phyloP scores from a whole-genome alignment of 805 yeast genomes.

The Saccharomycopsis selenospora region DNA sequence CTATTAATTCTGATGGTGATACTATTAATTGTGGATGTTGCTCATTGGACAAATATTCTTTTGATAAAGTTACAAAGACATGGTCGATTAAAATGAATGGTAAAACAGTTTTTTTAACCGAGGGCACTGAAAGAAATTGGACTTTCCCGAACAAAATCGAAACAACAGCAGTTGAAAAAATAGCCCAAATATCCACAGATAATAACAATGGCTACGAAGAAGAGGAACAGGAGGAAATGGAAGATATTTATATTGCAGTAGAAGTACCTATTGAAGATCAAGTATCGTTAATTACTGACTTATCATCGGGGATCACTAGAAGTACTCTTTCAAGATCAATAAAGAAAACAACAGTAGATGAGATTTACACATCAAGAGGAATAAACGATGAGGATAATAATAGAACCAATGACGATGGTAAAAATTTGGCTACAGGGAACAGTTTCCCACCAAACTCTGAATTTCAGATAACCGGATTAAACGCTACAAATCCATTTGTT shows the following conservation, averaged over 20 bases:
- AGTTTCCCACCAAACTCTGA: constrained; percentile 29
- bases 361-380: too few species aligned
- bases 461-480: constrained; percentile 51
- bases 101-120: constrained; percentile 54
- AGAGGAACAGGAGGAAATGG: constrained; percentile 7
- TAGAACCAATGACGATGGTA: constrained; percentile 26
- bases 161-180: constrained; percentile 88
- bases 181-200: constrained; percentile 43
- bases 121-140: constrained; percentile 95
- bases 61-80: constrained; percentile 26
- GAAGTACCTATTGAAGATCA: constrained; percentile 32
- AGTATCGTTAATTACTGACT: constrained; percentile 43
- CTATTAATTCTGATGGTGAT: constrained; percentile 38
- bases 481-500: constrained; percentile 46
- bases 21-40: constrained; percentile 74
- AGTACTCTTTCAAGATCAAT: too few species aligned
- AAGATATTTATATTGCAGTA: constrained; percentile 11
- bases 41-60: constrained; percentile 60
- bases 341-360: constrained; percentile 27
- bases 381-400: constrained; percentile 25
- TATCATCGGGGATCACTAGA: background rate
- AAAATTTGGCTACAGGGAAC: background rate
- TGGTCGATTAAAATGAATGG: constrained; percentile 74
- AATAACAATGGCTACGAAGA: constrained; percentile 16
- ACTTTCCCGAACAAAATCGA: constrained; percentile 62